Conservation (phyloP, 495 filamentous ascomycete genomes). For the Neurospora sp. region DNA sequence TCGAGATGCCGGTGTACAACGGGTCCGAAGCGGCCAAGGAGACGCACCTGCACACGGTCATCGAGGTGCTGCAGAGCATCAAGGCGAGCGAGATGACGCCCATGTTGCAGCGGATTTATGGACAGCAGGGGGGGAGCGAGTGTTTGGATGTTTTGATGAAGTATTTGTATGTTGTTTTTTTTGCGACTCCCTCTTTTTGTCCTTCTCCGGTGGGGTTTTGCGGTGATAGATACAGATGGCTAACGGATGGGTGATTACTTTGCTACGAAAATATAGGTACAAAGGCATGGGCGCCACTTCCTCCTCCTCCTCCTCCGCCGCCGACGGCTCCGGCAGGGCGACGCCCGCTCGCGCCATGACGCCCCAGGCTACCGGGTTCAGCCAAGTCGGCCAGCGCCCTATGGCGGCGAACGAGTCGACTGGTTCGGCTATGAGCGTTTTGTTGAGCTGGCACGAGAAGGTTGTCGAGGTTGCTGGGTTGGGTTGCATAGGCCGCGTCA, state of each 20-base stretch:
- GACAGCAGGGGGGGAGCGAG: constrained; percentile 60
- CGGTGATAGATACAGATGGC: constrained; percentile 2
- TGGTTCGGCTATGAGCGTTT: constrained; percentile 81
- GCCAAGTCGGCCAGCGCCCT: constrained; percentile 63
- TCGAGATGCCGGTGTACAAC: constrained; percentile 55
- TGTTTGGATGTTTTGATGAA: constrained; percentile 65
- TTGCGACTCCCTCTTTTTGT: background rate
- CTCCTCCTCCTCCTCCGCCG: constrained; percentile 12
- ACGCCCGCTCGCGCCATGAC: constrained; percentile 43
- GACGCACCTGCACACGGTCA: constrained; percentile 66
- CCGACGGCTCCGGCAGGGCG: constrained; percentile 7
- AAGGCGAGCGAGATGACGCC: constrained; percentile 84
- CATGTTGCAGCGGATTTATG: constrained; percentile 66
- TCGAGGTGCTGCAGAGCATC: constrained; percentile 82
- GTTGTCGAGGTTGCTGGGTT: constrained; percentile 79
- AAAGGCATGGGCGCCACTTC: constrained; percentile 63
- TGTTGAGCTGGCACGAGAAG: constrained; percentile 95
- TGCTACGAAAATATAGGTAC: constrained; percentile 39
- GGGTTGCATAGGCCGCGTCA: constrained; percentile 78
- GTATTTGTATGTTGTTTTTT: constrained; percentile 48
- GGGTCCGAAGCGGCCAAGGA: constrained; percentile 71
- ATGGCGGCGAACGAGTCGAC: constrained; percentile 58
- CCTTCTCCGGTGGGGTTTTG: background rate
- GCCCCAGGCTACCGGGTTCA: constrained; percentile 75
- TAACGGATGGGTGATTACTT: background rate